Evolutionary conservation across 768 basidiomycete genomes (phyloP).

Genomic region (Calocybe indica): DNA sequence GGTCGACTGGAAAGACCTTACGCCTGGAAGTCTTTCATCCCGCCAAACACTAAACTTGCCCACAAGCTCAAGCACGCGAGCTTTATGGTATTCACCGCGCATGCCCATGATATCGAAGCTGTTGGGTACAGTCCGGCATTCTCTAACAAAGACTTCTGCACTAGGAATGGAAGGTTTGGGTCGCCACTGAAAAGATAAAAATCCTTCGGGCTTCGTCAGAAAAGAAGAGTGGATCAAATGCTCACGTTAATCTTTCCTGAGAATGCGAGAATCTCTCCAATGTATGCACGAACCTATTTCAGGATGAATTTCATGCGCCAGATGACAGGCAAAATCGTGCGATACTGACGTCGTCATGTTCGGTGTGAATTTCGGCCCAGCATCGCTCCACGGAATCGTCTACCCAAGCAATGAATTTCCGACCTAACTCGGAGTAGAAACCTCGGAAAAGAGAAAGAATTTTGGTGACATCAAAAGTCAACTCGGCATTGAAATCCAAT

Average conservation of each 20-base stretch:
- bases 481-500: conserved; percentile 76
- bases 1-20: conserved; percentile 77
- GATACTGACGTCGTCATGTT: conserved; percentile 70
- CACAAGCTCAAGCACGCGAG: conserved; percentile 55
- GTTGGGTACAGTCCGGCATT: conserved; percentile 49
- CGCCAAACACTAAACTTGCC: conserved; percentile 65
- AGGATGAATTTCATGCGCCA: conserved; percentile 2
- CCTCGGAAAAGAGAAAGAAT: conserved; percentile 61
- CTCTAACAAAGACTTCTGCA: conserved; percentile 58
- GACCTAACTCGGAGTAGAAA: conserved; percentile 67
- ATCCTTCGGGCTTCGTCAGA: conserved; percentile 1
- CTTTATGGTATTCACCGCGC: conserved; percentile 55
- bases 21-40: conserved; percentile 62
- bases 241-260: conserved; percentile 68
- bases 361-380: conserved; percentile 67
- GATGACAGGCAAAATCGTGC: neutral
- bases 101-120: conserved; percentile 75
- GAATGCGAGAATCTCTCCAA: conserved; percentile 69
- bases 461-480: conserved; percentile 77
- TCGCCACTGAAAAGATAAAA: conserved; percentile 40
- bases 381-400: conserved; percentile 59
- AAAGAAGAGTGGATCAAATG: neutral
- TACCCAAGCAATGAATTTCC: conserved; percentile 79
- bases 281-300: conserved; percentile 61
- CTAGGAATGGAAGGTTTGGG: conserved; percentile 58